Evolutionary conservation across 2,329 filamentous ascomycete genomes (phyloP), one percentile per base, ranked within the genome.

Genomic region (Fusarium scirpi): DNA sequence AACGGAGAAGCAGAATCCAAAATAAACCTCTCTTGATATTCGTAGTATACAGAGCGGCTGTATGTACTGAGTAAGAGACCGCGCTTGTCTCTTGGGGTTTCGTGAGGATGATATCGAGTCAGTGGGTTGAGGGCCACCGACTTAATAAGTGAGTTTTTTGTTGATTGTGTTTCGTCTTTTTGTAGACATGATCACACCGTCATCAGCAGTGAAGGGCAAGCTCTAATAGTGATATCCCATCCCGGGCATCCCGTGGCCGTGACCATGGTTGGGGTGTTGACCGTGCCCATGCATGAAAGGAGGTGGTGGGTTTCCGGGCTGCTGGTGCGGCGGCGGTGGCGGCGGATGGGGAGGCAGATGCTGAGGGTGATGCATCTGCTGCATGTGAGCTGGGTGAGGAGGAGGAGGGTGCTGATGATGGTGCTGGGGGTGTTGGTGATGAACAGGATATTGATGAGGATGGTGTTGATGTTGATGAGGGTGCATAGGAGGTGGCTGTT

Each of bases 171-270:
- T 51, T 52, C 46, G 22, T 25, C 11, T 38, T 22, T 48, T 29
- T 27, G 18, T 24, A 18, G 18, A 29, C 24, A 25, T 25, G 15
- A 13, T 16, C 22, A 41, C 44, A 29, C 24, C 24, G 9, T 32
- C 57, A 32, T 61, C 20, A 38, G 47, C 22, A 45, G 43, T 45
- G 45, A 41, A 24, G 30, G 29, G 11, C 34, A 41, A 22, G 46
- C 18, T 48, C 45, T 61, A 65, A 65, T 72, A 77, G 62, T 74
- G 69, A 40, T 76, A 79, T 52, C 74, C 71, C 69, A 77, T 76
- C 20, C 72, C 72, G 6, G 76, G 70, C 65, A 78, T 71, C n/a
- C 68, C 57, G 9, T 71, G 67, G n/a, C 44, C 25, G 49, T 70
- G 67, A 4, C 58, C 46, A 10, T 68, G 67, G 30, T 22, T 48